These are phyloP conservation scores for Eimeria zaria DNA, from an alignment of 169 alveolate species.

Conservation along the genomic window DNA sequence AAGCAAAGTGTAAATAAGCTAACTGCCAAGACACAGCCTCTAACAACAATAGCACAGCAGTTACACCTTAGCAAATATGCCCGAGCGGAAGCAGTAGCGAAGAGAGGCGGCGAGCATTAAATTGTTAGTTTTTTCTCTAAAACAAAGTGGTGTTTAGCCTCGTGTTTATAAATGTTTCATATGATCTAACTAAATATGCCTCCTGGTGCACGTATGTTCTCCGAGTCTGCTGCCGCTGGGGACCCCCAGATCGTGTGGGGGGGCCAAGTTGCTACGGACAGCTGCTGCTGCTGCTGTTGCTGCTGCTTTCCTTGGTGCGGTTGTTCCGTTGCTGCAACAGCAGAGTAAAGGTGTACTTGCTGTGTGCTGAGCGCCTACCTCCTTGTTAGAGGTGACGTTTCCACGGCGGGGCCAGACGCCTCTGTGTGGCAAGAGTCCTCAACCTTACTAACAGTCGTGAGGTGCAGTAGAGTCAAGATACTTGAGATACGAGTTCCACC, in stretches of 20 bases:
- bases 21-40: background rate
- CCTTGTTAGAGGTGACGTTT: background rate
- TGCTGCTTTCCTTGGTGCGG: background rate
- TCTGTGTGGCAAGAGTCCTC: too few species aligned
- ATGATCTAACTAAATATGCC: background rate
- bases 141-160: background rate
- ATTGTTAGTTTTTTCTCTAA: background rate
- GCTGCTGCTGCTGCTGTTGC: background rate
- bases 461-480: too few species aligned
- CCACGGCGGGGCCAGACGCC: too few species aligned
- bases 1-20: background rate
- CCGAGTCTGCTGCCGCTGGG: background rate
- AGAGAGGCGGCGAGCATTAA: background rate
- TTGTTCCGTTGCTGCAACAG: background rate
- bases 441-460: too few species aligned
- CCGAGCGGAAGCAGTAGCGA: background rate
- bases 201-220: background rate
- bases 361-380: background rate
- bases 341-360: background rate
- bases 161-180: background rate
- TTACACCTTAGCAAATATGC: background rate
- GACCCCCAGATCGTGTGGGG: background rate
- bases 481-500: too few species aligned
- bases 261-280: background rate
- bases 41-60: background rate